Conservation (phyloP, 768 basidiomycete species). For the Tricholoma hemisulphureum region DNA sequence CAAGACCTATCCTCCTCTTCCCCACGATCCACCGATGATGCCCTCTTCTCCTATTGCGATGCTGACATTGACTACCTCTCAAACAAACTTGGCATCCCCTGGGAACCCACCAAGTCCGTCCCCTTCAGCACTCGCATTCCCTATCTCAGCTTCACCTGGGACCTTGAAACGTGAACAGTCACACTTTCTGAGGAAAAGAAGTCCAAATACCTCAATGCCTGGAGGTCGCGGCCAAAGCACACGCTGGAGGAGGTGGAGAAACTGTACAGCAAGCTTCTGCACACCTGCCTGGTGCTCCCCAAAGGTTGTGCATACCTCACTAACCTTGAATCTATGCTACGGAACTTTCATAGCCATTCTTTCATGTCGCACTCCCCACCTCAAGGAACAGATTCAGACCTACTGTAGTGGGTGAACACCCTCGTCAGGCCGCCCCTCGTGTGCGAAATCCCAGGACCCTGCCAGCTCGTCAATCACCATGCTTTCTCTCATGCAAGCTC, state of each 20-base stretch:
- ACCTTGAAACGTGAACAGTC: conserved; percentile 18
- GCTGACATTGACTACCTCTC: conserved; percentile 38
- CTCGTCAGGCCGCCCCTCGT: conserved; percentile 24
- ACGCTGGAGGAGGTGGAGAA: background rate
- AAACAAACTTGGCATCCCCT: conserved; percentile 23
- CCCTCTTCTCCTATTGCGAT: conserved; percentile 14
- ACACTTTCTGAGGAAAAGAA: conserved; percentile 9
- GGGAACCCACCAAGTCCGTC: conserved; percentile 22
- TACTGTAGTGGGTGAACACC: conserved; percentile 20
- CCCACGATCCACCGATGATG: conserved; percentile 14
- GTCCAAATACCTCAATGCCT: conserved; percentile 17
- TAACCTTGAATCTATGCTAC: background rate
- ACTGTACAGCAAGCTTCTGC: conserved; percentile 9
- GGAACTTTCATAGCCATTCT: background rate
- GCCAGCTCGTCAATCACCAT: too few relatives aligned
- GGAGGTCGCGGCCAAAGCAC: background rate
- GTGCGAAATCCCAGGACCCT: background rate
- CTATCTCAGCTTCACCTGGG: conserved; percentile 28
- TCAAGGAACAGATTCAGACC: background rate
- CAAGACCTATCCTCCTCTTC: conserved; percentile 21
- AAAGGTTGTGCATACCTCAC: background rate
- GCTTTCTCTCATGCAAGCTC: too few relatives aligned
- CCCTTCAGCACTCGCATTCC: too few relatives aligned
- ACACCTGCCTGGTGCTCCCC: conserved; percentile 1
- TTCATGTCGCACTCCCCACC: background rate